Evolutionary conservation across 2,329 filamentous ascomycete species (phyloP), one percentile per base, ranked within the genome.

Genomic region (Malbranchea cinnamomea): DNA sequence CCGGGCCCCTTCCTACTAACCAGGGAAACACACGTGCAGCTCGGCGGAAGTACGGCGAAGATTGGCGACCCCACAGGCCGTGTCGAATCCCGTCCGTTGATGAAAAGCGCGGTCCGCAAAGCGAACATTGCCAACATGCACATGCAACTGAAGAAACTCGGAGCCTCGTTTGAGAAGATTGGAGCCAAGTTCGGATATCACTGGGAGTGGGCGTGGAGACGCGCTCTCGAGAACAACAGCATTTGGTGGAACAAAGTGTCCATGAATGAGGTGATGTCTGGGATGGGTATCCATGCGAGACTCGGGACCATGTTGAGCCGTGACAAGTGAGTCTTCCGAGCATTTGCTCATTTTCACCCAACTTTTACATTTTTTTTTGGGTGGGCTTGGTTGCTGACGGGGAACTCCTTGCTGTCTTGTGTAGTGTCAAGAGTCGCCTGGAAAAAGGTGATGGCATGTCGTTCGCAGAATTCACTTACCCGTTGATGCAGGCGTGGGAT

Each of bases 401-500:
- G n/a, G 27, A 23, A 33, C 16, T 22, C 9, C 14, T 28, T 6
- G n/a, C n/a, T n/a, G 16, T 25, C 13, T 19, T n/a, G 6, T 31
- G 12, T 21, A 74, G 71, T 19, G 84, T 91, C 32, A 89, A 83
- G 55, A 75, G 73, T 34, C 82, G 84, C 47, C 67, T 95, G 63
- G 68, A 69, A n/a, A 74, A 74, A 31, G 82, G 83, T 21, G 80
- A 89, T 39, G 91, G 89, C 43, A 87, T 98, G 78, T 91, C 85
- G 0, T 79, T 91, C 45, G 77, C 82, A 20, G 89, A 98, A 50
- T 93, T 98, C 53, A 70, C 74, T 23, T 98, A 98, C 48, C 89
- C 91, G 1, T 59, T 98, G 10, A 71, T 95, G 45, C 89, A 98
- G 52, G 84, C 78, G 13, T 95, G 85, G 78, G 89, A 98, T 52